Evolutionary conservation across 768 basidiomycete species (phyloP), one percentile per base, ranked within the genome.

Genomic region (Termitomyces sp.): DNA sequence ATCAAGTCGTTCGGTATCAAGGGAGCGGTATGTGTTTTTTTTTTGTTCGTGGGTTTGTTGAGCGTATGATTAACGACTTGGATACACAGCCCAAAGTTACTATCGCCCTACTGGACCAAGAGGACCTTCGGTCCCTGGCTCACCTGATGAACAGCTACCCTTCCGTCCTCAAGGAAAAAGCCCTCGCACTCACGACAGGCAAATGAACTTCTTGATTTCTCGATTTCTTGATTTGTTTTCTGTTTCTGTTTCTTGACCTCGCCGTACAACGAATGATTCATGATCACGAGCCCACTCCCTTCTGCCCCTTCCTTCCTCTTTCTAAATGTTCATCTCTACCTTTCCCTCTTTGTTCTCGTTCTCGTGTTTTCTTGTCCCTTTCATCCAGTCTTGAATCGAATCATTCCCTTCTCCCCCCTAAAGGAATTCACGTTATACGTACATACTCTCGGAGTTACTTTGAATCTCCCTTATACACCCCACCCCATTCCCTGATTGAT

Each of bases 91-190:
- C 92, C 49, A 94, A 94, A 68, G 74, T 92, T 60, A 95, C 93
- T 1, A 91, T 97, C 63, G 75, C 81, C 5, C 79, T 95, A 9
- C 74, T 96, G 59, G 92, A 95, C 65, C 80, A 87, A 63, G 94
- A 95, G 58, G 93, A 96, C 65, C 79, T 95, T 23, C 83, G 88
- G 42, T 77, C 91, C 5, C 80, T 95, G 46, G 88, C 90, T 6
- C 90, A 92, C 68, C 79, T 95, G 42, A 86, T 92, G 86, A 90
- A 92, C 69, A 90, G 90, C 67, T 94, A 91, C 69, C 89, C 90
- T 11, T 73, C 82, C 8, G 81, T 93, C 2, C 77, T 95, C 58
- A 93, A 89, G 73, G 90, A 92, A 69, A 94, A 93, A 73, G 85
- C 76, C 1, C 64, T 75, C 21, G 63, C 70, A 12, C 56, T 75